Conservation (phyloP, 257 asterid species). For the Nicotiana tomentosiformis region DNA sequence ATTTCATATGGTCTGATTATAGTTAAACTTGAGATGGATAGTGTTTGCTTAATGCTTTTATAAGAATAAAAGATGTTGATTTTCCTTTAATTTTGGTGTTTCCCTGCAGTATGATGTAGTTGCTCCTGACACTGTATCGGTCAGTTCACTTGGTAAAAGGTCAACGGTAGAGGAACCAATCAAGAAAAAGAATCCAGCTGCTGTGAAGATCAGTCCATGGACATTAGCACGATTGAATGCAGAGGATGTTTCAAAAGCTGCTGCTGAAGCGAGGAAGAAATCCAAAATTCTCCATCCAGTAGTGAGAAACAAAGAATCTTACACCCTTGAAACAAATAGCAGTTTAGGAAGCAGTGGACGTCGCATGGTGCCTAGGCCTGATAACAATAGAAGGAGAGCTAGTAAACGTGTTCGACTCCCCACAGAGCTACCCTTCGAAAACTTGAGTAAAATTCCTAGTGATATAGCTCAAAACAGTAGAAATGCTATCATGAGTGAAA, state of each 20-base stretch:
- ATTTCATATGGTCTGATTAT: neutral
- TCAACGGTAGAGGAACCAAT: constrained; percentile 46
- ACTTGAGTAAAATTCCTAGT: constrained; percentile 30
- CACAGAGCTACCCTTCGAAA: constrained; percentile 55
- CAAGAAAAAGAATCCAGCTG: constrained; percentile 67
- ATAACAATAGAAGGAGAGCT: constrained; percentile 57
- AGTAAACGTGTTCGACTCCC: constrained; percentile 83
- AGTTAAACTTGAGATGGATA: neutral
- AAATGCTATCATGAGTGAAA: constrained; percentile 29
- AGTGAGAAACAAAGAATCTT: constrained; percentile 37
- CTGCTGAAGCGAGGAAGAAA: constrained; percentile 92
- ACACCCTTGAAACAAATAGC: constrained; percentile 48
- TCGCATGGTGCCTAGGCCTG: constrained; percentile 37
- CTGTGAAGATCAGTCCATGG: constrained; percentile 98
- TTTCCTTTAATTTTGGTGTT: neutral
- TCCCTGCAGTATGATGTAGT: constrained; percentile 74
- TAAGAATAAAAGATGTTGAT: neutral
- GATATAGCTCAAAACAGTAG: constrained; percentile 26
- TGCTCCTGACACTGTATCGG: constrained; percentile 75
- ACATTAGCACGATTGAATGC: constrained; percentile 80
- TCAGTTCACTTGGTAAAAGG: constrained; percentile 78
- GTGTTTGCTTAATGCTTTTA: neutral
- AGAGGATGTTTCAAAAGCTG: constrained; percentile 85
- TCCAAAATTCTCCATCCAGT: constrained; percentile 82
- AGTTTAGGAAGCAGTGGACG: constrained; percentile 71